Conservation (phyloP, 1,284 basidiomycete species). For the Trichosporon ovoides region DNA sequence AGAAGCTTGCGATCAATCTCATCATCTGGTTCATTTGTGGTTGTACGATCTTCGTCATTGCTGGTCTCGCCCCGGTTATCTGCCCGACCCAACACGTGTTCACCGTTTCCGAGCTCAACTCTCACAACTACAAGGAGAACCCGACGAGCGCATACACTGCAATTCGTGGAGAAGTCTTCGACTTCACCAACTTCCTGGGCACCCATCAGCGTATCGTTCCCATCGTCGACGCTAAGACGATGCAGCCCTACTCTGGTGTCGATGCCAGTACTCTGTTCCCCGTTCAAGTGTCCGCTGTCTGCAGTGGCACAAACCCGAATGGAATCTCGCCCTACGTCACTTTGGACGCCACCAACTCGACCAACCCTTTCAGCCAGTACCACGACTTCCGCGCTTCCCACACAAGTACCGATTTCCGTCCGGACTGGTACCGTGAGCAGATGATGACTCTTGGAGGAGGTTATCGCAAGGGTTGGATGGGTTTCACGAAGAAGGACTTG, state of each 20-base stretch:
- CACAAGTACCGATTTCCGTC: conserved; percentile 77
- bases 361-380: conserved; percentile 73
- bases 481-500: conserved; percentile 75
- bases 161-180: conserved; percentile 80
- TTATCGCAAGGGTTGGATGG: conserved; percentile 81
- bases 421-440: conserved; percentile 95
- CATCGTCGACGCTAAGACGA: conserved; percentile 67
- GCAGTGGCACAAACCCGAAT: conserved; percentile 71
- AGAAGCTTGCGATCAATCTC: conserved; percentile 92
- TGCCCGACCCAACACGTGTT: conserved; percentile 93
- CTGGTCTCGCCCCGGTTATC: conserved; percentile 78
- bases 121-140: conserved; percentile 61
- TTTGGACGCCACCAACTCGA: conserved; percentile 68
- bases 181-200: conserved; percentile 33
- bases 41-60: conserved; percentile 87
- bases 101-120: conserved; percentile 66
- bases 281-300: conserved; percentile 91
- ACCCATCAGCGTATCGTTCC: conserved; percentile 65
- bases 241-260: conserved; percentile 78
- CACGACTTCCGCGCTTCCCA: conserved; percentile 79
- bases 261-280: conserved; percentile 80
- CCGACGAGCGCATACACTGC: conserved; percentile 72
- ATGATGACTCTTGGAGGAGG: conserved; percentile 87
- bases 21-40: conserved; percentile 93
- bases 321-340: conserved; percentile 77